A percentile compares a stretch with the other conserved stretches of the same genome.
Conservation (phyloP, 2,329 filamentous ascomycete species). For the Cladobotryum protrusum region DNA sequence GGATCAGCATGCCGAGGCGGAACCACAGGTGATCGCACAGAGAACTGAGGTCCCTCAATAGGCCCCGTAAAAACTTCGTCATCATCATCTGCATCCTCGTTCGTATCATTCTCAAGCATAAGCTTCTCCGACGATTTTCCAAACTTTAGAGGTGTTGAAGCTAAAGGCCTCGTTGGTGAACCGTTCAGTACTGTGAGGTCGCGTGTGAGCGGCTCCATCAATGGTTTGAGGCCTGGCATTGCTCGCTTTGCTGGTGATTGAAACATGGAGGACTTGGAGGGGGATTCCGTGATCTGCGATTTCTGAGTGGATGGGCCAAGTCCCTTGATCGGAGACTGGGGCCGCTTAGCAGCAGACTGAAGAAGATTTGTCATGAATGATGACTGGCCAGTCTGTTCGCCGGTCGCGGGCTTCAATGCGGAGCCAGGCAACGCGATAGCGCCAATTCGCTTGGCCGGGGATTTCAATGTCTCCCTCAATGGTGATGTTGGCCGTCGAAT, state of each 20-base stretch:
- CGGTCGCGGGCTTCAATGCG: slow-evolving; percentile 22
- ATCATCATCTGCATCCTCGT: slow-evolving; percentile 17
- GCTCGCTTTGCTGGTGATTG: slow-evolving; percentile 48
- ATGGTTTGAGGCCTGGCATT: slow-evolving; percentile 28
- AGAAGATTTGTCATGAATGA: slow-evolving; percentile 37
- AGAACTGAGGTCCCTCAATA: slow-evolving; percentile 33
- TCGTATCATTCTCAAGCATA: slow-evolving; percentile 28
- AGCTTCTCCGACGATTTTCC: slow-evolving; percentile 31
- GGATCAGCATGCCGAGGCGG: slow-evolving; percentile 39
- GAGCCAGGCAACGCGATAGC: slow-evolving; percentile 26
- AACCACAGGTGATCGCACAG: slow-evolving; percentile 40
- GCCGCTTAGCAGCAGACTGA: slow-evolving; percentile 47
- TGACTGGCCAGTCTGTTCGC: slow-evolving; percentile 13
- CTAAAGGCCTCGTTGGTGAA: slow-evolving; percentile 32
- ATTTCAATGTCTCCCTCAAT: slow-evolving; percentile 49
- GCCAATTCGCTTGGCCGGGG: slow-evolving; percentile 44
- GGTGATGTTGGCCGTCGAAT: slow-evolving; percentile 51
- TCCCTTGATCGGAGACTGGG: slow-evolving; percentile 38
- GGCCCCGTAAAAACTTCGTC: slow-evolving; percentile 30
- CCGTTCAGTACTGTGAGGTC: slow-evolving; percentile 18
- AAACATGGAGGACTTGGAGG: slow-evolving; percentile 42
- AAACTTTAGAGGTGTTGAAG: slow-evolving; percentile 23
- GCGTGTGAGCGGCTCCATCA: slow-evolving; percentile 21
- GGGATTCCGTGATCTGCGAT: slow-evolving; percentile 28
- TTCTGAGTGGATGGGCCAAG: slow-evolving; percentile 22